Evolutionary conservation across 2,329 filamentous ascomycete species (phyloP).

Genomic region (Plectosphaerella sp.): DNA sequence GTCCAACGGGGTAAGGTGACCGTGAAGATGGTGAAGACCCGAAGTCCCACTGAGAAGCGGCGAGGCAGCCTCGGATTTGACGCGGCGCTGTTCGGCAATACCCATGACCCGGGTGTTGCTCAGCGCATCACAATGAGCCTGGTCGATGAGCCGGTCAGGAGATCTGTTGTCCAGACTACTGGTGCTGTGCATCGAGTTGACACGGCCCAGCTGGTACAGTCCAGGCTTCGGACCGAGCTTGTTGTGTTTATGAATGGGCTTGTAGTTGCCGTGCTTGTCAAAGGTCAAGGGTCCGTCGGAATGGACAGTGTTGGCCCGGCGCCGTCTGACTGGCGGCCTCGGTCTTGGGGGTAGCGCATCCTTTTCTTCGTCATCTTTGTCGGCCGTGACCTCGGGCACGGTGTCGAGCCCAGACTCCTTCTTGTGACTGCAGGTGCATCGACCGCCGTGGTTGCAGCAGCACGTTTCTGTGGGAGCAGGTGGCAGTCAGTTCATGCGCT

Average conservation of each 20-base stretch:
- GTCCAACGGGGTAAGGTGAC: constrained; percentile 53
- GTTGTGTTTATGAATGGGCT: constrained; percentile 55
- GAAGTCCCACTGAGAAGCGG: constrained; percentile 46
- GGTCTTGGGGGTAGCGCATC: constrained; percentile 30
- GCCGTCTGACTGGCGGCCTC: constrained; percentile 42
- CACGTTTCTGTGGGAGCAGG: constrained; percentile 49
- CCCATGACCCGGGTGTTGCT: constrained; percentile 29
- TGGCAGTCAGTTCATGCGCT: not conserved
- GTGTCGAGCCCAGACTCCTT: constrained; percentile 57
- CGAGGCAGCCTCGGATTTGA: constrained; percentile 59
- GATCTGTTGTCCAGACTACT: constrained; percentile 43
- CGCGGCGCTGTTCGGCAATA: constrained; percentile 44
- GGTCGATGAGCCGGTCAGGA: constrained; percentile 35
- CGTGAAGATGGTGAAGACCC: constrained; percentile 47
- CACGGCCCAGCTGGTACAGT: constrained; percentile 56
- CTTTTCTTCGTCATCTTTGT: constrained; percentile 27
- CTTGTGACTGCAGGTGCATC: constrained; percentile 61
- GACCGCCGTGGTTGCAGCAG: constrained; percentile 65
- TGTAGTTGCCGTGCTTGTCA: constrained; percentile 62
- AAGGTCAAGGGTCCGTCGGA: constrained; percentile 56
- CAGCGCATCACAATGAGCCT: constrained; percentile 29
- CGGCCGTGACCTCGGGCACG: constrained; percentile 58
- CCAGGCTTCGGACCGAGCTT: constrained; percentile 58
- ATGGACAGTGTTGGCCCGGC: constrained; percentile 58
- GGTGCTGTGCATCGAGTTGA: constrained; percentile 52